Conservation (phyloP, 208 protist species). For the Trypanosoma melophagium region DNA sequence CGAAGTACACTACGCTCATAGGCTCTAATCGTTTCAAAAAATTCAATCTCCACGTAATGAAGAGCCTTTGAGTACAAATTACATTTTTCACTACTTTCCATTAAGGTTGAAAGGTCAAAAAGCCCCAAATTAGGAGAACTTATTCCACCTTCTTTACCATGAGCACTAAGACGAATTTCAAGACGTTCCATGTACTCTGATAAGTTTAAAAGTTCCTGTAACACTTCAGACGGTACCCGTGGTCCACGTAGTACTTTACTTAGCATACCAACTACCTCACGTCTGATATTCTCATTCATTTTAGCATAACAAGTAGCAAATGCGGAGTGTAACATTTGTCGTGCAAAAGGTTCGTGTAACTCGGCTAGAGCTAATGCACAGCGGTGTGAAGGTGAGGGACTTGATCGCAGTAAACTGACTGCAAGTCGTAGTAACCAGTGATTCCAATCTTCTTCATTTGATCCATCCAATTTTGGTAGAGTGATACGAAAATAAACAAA, state of each 20-base stretch:
- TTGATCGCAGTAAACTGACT: conserved; percentile 81
- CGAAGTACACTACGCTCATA: conserved; percentile 74
- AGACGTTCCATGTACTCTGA: conserved; percentile 97
- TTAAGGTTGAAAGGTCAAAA: conserved; percentile 87
- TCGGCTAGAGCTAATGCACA: conserved; percentile 77
- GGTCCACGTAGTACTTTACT: conserved; percentile 68
- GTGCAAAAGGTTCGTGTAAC: conserved; percentile 86
- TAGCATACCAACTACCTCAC: conserved; percentile 58
- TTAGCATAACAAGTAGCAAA: conserved; percentile 85
- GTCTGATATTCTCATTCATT: conserved; percentile 59
- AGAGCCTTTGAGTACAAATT: conserved; percentile 94
- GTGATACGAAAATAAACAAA: conserved; percentile 60
- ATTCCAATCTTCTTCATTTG: conserved; percentile 84
- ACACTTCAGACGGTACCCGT: conserved; percentile 83
- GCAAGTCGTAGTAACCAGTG: conserved; percentile 79
- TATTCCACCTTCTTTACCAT: conserved; percentile 32
- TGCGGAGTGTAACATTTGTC: conserved; percentile 86
- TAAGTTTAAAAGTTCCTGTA: conserved; percentile 96
- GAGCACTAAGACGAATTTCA: conserved; percentile 73
- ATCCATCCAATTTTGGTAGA: conserved; percentile 51
- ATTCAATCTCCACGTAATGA: conserved; percentile 94
- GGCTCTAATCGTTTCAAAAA: conserved; percentile 75
- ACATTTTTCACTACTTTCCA: conserved; percentile 92
- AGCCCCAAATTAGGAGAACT: conserved; percentile 54
- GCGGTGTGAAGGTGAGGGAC: conserved; percentile 71